Conservation (phyloP, 352 stramenopile genomes). For the Thraustochytrium striatum region DNA sequence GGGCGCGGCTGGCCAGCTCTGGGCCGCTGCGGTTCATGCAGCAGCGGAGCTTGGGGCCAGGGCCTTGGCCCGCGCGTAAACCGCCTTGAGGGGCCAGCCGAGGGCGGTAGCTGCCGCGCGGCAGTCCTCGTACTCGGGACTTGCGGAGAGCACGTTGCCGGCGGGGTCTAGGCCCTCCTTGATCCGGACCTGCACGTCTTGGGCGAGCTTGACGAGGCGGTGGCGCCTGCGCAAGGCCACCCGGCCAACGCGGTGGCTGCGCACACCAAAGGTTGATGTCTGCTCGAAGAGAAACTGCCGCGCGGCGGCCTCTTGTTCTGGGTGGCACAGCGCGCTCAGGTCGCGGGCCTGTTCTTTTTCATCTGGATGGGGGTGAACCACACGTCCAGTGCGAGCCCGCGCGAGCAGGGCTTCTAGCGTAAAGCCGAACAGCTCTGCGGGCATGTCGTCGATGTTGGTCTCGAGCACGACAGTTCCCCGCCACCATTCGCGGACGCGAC, state of each 20-base stretch:
- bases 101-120: background rate
- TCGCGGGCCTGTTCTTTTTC: constrained; percentile 78
- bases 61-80: background rate
- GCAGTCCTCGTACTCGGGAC: constrained; percentile 76
- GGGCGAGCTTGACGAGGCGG: background rate
- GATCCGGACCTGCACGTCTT: constrained; percentile 53
- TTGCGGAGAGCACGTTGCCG: constrained; percentile 63
- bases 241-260: constrained; percentile 59
- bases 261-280: constrained; percentile 79
- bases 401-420: constrained; percentile 67
- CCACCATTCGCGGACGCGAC: too few species aligned
- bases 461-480: constrained; percentile 77
- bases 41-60: background rate
- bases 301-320: constrained; percentile 62
- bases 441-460: constrained; percentile 84
- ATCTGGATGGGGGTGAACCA: constrained; percentile 79
- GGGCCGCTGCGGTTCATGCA: too few species aligned
- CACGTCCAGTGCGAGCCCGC: constrained; percentile 69
- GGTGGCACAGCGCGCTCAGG: constrained; percentile 73
- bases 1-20: too few species aligned
- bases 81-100: background rate
- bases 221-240: background rate
- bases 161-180: constrained; percentile 41
- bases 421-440: constrained; percentile 64
- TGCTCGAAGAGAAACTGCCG: constrained; percentile 68